These are phyloP conservation scores for Ampelocalamus luodianensis DNA, from an alignment of 176 grass and related monocot species.

Conservation along the genomic window DNA sequence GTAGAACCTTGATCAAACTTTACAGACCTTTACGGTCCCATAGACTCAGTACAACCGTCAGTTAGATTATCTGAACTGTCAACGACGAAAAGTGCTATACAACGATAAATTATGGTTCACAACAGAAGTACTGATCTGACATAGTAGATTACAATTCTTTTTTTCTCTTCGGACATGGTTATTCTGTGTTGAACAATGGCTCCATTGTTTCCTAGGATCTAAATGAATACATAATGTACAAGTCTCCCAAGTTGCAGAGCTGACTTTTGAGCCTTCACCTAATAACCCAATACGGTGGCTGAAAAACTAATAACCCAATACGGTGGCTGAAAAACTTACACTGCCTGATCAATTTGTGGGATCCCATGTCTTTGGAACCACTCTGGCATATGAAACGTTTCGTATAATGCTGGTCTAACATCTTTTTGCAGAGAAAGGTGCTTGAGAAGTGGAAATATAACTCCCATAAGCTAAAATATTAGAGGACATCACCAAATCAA, in stretches of 20 bases:
- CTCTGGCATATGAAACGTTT: constrained; percentile 91
- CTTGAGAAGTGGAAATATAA: constrained; percentile 87
- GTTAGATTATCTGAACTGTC: constrained; percentile 6
- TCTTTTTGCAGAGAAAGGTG: constrained; percentile 81
- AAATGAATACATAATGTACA: constrained; percentile 46
- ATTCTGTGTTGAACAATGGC: constrained; percentile 5
- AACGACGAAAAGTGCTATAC: constrained; percentile 32
- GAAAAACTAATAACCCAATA: constrained; percentile 41
- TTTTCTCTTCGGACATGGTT: background rate
- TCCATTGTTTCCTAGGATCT: constrained; percentile 9
- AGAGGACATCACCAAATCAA: constrained; percentile 29
- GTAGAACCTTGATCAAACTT: background rate
- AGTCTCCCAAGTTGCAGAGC: background rate
- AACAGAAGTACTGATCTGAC: constrained; percentile 20
- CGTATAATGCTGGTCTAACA: constrained; percentile 68
- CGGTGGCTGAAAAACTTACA: constrained; percentile 20
- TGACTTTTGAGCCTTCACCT: constrained; percentile 14
- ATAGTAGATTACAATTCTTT: constrained; percentile 28
- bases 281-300: constrained; percentile 28
- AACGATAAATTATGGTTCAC: constrained; percentile 24
- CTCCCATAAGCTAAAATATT: constrained; percentile 69
- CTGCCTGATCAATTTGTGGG: constrained; percentile 45
- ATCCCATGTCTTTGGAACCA: constrained; percentile 86
- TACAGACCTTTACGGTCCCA: constrained; percentile 1
- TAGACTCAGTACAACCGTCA: background rate